Conservation (phyloP, 2,329 filamentous ascomycete genomes). For the Cladosporium halotolerans region DNA sequence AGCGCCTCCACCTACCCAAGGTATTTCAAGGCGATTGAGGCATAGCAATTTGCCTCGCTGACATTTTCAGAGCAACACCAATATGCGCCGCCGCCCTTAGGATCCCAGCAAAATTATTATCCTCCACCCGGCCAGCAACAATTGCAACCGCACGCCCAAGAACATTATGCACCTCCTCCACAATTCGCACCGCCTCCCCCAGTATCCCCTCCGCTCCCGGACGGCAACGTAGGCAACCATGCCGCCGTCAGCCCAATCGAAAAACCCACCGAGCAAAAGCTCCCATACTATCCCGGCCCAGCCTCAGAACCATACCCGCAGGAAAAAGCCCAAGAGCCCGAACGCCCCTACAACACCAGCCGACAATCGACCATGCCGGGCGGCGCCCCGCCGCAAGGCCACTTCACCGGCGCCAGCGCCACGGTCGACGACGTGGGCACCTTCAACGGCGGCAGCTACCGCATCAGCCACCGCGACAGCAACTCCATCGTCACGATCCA, state of each 20-base stretch:
- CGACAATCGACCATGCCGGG: slow-evolving; percentile 25
- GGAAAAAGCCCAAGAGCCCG: slow-evolving; percentile 27
- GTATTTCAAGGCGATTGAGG: not conserved
- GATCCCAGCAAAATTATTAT: slow-evolving; percentile 20
- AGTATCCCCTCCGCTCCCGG: slow-evolving; percentile 29
- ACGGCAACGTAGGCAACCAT: slow-evolving; percentile 21
- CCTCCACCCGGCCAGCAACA: slow-evolving; percentile 23
- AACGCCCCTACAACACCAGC: slow-evolving; percentile 26
- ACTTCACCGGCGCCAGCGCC: slow-evolving; percentile 59
- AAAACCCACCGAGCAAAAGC: slow-evolving; percentile 22
- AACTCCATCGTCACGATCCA: slow-evolving; percentile 88
- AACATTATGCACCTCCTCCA: slow-evolving; percentile 22
- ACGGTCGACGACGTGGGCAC: slow-evolving; percentile 79
- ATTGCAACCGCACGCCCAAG: slow-evolving; percentile 13
- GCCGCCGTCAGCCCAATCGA: slow-evolving; percentile 14
- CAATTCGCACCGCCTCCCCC: slow-evolving; percentile 32
- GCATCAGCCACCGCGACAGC: slow-evolving; percentile 84
- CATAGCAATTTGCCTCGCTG: not conserved
- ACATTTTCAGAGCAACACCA: slow-evolving; percentile 17
- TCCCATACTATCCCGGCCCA: slow-evolving; percentile 33
- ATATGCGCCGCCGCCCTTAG: slow-evolving; percentile 16
- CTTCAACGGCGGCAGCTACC: slow-evolving; percentile 92
- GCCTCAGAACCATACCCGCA: slow-evolving; percentile 27
- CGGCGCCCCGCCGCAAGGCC: slow-evolving; percentile 40
- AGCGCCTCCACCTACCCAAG: slow-evolving; percentile 17